These are phyloP conservation scores for Stagonosporopsis vannaccii DNA, from an alignment of 2,329 filamentous ascomycete genomes.

Conservation along the genomic window DNA sequence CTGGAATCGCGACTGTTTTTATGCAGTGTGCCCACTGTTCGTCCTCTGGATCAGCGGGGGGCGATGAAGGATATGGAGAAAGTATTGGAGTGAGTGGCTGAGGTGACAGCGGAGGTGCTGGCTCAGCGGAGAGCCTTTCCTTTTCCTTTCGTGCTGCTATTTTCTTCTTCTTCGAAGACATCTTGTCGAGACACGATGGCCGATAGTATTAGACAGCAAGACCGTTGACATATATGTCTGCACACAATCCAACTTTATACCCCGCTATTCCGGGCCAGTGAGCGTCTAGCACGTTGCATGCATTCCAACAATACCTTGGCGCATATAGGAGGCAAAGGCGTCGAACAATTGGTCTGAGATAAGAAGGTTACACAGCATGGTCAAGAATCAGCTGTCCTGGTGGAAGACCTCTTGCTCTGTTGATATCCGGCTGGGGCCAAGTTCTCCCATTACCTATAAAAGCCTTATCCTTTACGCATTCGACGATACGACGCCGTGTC, in stretches of 20 bases:
- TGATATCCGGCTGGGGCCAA: too few relatives aligned
- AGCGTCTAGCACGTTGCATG: conserved; percentile 3
- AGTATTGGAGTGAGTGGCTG: too few relatives aligned
- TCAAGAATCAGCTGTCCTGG: background rate
- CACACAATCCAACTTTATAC: background rate
- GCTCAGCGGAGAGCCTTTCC: too few relatives aligned
- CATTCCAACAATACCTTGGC: background rate
- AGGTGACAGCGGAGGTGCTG: too few relatives aligned
- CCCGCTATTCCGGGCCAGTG: background rate
- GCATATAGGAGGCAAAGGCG: background rate
- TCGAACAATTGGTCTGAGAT: background rate
- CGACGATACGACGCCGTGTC: too few relatives aligned
- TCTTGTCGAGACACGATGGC: too few relatives aligned
- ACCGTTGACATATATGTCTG: background rate
- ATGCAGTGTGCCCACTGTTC: too few relatives aligned
- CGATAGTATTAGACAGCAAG: background rate
- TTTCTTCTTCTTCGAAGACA: too few relatives aligned
- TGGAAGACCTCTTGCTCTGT: background rate
- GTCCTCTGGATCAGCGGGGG: background rate
- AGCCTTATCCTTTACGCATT: background rate
- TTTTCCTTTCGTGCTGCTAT: too few relatives aligned
- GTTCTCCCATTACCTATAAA: too few relatives aligned
- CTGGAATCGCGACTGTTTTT: background rate
- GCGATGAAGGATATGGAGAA: too few relatives aligned
- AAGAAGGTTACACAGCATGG: background rate